Conservation (phyloP, 2,329 filamentous ascomycete genomes). For the Cladosporium oxysporum region DNA sequence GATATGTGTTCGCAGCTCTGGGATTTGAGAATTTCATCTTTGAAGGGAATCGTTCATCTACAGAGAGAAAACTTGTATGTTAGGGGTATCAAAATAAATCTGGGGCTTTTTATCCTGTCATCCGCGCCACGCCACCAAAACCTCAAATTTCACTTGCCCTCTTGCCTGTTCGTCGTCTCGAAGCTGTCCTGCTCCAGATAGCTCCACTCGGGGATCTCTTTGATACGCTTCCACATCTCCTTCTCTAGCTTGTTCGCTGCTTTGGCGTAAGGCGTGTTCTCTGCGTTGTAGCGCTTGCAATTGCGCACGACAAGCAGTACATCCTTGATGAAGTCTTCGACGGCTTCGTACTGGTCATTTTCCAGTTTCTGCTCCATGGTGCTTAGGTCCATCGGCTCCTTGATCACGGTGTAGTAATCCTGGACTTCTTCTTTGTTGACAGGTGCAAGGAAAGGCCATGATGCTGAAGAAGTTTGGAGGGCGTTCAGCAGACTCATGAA, state of each 20-base stretch:
- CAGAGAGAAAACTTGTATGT: not conserved
- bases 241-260: conserved; percentile 90
- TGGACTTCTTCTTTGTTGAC: conserved; percentile 95
- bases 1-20: not conserved
- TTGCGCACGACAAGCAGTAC: conserved; percentile 90
- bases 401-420: conserved; percentile 99
- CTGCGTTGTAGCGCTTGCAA: conserved; percentile 94
- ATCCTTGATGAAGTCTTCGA: conserved; percentile 90
- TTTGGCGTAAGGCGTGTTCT: conserved; percentile 92
- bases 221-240: conserved; percentile 93
- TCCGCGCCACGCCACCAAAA: not conserved
- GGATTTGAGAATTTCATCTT: not conserved
- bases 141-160: conserved; percentile 5
- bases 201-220: conserved; percentile 86
- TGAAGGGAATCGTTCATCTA: not conserved
- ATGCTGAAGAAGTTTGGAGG: conserved; percentile 87
- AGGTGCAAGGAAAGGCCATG: conserved; percentile 92
- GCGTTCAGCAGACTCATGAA: conserved; percentile 91
- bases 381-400: conserved; percentile 92
- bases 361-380: conserved; percentile 97
- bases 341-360: conserved; percentile 84
- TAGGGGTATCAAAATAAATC: conserved; percentile 2
- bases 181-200: conserved; percentile 41
- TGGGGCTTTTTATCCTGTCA: not conserved
- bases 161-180: conserved; percentile 34